Conservation (phyloP, 345 rosid genomes). For the Moricandia moricandioides region DNA sequence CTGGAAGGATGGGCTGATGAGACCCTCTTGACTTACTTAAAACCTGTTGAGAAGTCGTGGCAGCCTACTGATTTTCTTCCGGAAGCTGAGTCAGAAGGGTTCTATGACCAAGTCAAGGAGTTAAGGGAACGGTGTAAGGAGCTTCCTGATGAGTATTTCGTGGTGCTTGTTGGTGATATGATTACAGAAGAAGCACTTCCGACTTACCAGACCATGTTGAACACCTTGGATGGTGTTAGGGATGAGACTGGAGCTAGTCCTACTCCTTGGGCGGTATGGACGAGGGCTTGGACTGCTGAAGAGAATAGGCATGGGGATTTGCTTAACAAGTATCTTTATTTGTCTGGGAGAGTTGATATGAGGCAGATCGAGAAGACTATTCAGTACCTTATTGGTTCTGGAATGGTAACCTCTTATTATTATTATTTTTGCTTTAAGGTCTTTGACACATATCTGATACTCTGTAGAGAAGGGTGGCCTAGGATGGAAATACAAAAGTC, state of each 20-base stretch:
- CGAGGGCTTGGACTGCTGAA: slow-evolving; percentile 76
- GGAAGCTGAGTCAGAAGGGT: slow-evolving; percentile 49
- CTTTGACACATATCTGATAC: not conserved
- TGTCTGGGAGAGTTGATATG: slow-evolving; percentile 76
- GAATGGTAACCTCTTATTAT: slow-evolving; percentile 48
- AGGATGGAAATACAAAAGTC: not conserved
- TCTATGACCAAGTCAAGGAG: slow-evolving; percentile 61
- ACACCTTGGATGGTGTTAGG: slow-evolving; percentile 66
- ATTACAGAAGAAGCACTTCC: slow-evolving; percentile 75
- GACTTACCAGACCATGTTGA: slow-evolving; percentile 76
- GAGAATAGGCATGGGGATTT: slow-evolving; percentile 77
- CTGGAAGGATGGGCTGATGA: slow-evolving; percentile 65
- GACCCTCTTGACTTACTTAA: slow-evolving; percentile 50
- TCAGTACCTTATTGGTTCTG: slow-evolving; percentile 67
- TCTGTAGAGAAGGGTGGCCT: not conserved
- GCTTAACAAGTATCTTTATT: slow-evolving; percentile 68
- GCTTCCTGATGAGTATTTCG: slow-evolving; percentile 63
- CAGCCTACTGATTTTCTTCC: slow-evolving; percentile 66
- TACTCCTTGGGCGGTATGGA: slow-evolving; percentile 72
- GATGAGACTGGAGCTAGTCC: slow-evolving; percentile 73
- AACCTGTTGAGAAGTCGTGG: slow-evolving; percentile 70
- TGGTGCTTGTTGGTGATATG: slow-evolving; percentile 74
- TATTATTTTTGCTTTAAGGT: not conserved
- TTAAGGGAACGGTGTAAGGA: slow-evolving; percentile 57
- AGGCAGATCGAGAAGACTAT: slow-evolving; percentile 69